Evolutionary conservation across 176 grass and related monocot species (phyloP), one percentile per base, ranked within the genome.

Genomic region (Bothriochloa decipiens): DNA sequence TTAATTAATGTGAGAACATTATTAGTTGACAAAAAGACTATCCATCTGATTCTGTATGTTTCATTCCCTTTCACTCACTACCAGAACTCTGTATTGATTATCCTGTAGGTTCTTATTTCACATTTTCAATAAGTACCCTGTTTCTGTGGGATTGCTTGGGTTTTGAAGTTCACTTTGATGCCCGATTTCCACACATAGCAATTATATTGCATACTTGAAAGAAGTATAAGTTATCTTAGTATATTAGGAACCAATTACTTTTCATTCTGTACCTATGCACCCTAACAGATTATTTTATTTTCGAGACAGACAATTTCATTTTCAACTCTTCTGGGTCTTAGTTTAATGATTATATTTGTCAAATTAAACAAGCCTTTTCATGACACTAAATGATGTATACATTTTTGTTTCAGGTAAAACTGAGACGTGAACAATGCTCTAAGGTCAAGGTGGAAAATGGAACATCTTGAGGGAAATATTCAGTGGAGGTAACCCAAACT

Each of bases 331-430:
- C 22, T 60, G 22, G 0, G 2, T 23, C 57, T 60, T 8, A 20
- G 20, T 35, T 25, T 6, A 20, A 8, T 36, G 12, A 7, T 57
- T 57, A 25, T 22, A 60, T 61, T 62, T 14, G 11, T 18, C 25
- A 40, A 25, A 27, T 33, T 68, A 46, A 18, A 70, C 20, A 85
- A 55, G 47, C 45, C 17, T 32, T 35, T 7, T 33, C 11, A 16
- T 45, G 50, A 36, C 14, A 20, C 17, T 4, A 58, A 20, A 12
- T 70, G 49, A 70, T 45, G 16, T 55, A 36, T 71, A 58, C 4
- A 11, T 32, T 65, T 64, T 61, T 39, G 5, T 82, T 82, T 87
- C 62, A 82, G 85, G 47, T 58, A 46, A 45, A 75, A 75, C 5
- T 23, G 4, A 46, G 69, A 55, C 40, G 77, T 3, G 29, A 86